Percentiles rank a stretch among this genome's conserved stretches.
These are phyloP conservation scores for Ceratocystis huliohia DNA, from an alignment of 2,329 filamentous ascomycete genomes.

Conservation along the genomic window DNA sequence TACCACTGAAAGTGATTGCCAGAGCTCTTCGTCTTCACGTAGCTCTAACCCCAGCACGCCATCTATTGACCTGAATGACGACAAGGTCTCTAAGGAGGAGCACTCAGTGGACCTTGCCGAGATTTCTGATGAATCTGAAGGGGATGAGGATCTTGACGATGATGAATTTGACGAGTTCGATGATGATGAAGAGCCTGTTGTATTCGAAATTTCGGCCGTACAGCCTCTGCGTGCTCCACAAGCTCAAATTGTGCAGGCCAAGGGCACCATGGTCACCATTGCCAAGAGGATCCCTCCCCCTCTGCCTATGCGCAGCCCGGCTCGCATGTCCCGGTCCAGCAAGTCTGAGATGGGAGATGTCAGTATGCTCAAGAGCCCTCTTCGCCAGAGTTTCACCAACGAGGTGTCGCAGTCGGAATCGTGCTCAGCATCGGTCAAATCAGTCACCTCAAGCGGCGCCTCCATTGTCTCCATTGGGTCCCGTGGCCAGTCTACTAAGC, in stretches of 20 bases:
- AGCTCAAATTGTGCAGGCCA: constrained; percentile 53
- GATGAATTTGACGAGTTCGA: constrained; percentile 38
- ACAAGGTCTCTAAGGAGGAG: constrained; percentile 8
- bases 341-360: constrained; percentile 51
- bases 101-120: background rate
- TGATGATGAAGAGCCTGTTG: constrained; percentile 50
- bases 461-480: constrained; percentile 16
- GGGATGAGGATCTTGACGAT: constrained; percentile 30
- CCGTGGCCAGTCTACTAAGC: constrained; percentile 11
- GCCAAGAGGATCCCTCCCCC: constrained; percentile 67
- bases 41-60: constrained; percentile 20
- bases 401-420: constrained; percentile 10
- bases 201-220: constrained; percentile 48
- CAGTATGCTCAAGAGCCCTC: constrained; percentile 36
- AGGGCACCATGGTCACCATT: constrained; percentile 73
- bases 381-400: constrained; percentile 36
- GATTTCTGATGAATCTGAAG: background rate
- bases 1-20: constrained; percentile 19
- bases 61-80: constrained; percentile 16
- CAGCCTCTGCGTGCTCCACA: constrained; percentile 44
- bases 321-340: constrained; percentile 42
- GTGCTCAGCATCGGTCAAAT: background rate
- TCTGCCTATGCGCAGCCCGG: constrained; percentile 64
- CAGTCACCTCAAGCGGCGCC: constrained; percentile 12
- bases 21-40: constrained; percentile 18